Base-by-base conservation (phyloP, 352 stramenopile genomes). In the Thalassiosira mediterranea region DNA sequence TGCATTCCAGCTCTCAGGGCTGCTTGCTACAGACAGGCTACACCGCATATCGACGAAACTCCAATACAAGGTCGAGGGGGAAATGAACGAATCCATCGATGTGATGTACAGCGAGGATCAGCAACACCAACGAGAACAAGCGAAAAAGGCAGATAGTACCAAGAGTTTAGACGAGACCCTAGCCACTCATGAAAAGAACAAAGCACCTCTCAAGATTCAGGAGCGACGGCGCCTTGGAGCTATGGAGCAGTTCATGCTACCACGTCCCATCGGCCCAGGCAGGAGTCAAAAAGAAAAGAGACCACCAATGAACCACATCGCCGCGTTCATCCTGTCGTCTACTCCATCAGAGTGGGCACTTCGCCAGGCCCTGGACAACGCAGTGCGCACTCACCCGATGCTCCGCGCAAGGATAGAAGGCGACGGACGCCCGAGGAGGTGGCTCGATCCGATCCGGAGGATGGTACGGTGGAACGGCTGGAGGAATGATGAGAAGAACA, bases 191-290 rank as follows among this genome's bases (percentile, higher is more conserved):
- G n/a, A n/a, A n/a, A n/a, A n/a, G n/a, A n/a, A n/a, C n/a, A n/a
- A n/a, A n/a, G n/a, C n/a, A n/a, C n/a, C n/a, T n/a, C n/a, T n/a
- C n/a, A n/a, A n/a, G n/a, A n/a, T n/a, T n/a, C n/a, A 53, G 32
- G 28, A 26, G 13, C 46, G 32, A 51, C 72, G 87, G 2, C 47
- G 68, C 23, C 75, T 92, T 4, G 87, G 87, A 7, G 90, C 84
- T 15, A 81, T 90, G 72, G 87, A 92, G 77, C 67, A 84, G n/a
- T 70, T 92, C 40, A 92, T 92, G 87, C 68, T 91, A 15, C 87
- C 87, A 15, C 76, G 87, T 29, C 87, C 90, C 64, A 90, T 90
- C 58, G 37, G 47, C 25, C 67, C 76, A 1, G 82, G 77, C 29
- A 28, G 56, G 0, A 57, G 79, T 13, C 46, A 63, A 31, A 53